Evolutionary conservation across 495 filamentous ascomycete genomes (phyloP).

Genomic region (Jackrogersella multiformis): DNA sequence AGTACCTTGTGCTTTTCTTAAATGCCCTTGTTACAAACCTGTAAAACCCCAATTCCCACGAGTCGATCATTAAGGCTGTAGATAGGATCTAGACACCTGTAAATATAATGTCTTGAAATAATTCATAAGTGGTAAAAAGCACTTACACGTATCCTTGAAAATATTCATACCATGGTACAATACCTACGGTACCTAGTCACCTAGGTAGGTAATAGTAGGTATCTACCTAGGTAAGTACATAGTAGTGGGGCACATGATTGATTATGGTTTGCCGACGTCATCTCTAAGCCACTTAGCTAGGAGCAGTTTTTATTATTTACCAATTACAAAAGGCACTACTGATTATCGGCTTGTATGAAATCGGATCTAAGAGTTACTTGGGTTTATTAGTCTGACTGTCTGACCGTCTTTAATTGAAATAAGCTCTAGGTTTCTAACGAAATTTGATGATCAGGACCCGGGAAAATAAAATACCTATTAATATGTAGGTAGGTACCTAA

Average conservation of each 20-base stretch:
- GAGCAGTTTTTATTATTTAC: background rate
- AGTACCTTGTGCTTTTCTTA: no score
- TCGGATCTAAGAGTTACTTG: background rate
- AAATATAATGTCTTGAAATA: background rate
- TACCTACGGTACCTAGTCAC: no score
- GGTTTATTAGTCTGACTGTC: slow-evolving; percentile 10
- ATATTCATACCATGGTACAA: no score
- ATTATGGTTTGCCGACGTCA: slow-evolving; percentile 24
- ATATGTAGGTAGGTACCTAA: no score
- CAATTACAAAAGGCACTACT: slow-evolving; percentile 11
- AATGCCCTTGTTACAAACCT: no score
- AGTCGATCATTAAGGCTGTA: background rate
- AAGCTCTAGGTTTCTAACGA: slow-evolving; percentile 14
- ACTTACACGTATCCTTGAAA: no score
- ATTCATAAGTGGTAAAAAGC: background rate
- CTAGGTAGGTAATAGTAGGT: no score
- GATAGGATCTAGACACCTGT: background rate
- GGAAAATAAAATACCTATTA: slow-evolving; percentile 1
- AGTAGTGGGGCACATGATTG: slow-evolving; percentile 18
- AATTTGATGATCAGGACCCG: slow-evolving; percentile 16
- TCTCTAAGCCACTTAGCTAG: slow-evolving; percentile 24
- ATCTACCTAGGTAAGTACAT: background rate
- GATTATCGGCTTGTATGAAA: slow-evolving; percentile 8
- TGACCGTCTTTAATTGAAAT: slow-evolving; percentile 22
- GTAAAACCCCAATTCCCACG: background rate